Conservation (phyloP, 2,329 filamentous ascomycete genomes). For the Epichloe bromicola region DNA sequence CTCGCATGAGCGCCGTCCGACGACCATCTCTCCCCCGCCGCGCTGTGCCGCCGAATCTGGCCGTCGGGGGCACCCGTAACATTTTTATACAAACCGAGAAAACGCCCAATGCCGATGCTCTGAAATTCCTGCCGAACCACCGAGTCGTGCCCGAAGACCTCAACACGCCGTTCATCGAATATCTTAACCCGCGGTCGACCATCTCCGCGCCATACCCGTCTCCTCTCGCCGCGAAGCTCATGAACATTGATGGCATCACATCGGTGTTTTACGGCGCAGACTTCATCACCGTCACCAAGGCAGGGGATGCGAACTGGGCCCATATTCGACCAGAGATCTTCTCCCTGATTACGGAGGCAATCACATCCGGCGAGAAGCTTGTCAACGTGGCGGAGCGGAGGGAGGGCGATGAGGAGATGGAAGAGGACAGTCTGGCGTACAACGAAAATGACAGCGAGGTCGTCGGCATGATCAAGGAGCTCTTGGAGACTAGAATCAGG, state of each 20-base stretch:
- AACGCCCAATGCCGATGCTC: slow-evolving; percentile 87
- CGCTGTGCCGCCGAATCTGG: slow-evolving; percentile 5
- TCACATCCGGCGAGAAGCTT: slow-evolving; percentile 71
- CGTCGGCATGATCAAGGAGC: slow-evolving; percentile 95
- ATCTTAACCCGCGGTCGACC: slow-evolving; percentile 76
- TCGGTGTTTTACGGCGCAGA: slow-evolving; percentile 89
- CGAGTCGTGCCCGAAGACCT: slow-evolving; percentile 66
- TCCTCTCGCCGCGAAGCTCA: slow-evolving; percentile 75
- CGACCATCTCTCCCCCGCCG: slow-evolving; percentile 6
- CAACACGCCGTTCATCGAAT: slow-evolving; percentile 73
- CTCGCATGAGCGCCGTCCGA: slow-evolving; percentile 3
- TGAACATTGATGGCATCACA: slow-evolving; percentile 90
- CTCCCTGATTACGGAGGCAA: slow-evolving; percentile 82
- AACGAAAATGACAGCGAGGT: slow-evolving; percentile 89
- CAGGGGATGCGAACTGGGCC: slow-evolving; percentile 77
- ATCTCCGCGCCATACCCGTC: slow-evolving; percentile 82
- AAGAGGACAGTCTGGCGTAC: slow-evolving; percentile 63
- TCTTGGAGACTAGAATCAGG: slow-evolving; percentile 86
- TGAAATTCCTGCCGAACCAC: slow-evolving; percentile 93
- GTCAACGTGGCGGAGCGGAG: slow-evolving; percentile 59
- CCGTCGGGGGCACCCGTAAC: slow-evolving; percentile 39
- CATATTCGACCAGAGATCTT: slow-evolving; percentile 95
- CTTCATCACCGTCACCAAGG: slow-evolving; percentile 95
- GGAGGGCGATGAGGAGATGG: slow-evolving; percentile 28
- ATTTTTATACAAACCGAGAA: slow-evolving; percentile 97